Percentiles rank a stretch among this genome's conserved stretches.
These are phyloP conservation scores for Carex pumila DNA, from an alignment of 176 grass and related monocot genomes.

Conservation along the genomic window DNA sequence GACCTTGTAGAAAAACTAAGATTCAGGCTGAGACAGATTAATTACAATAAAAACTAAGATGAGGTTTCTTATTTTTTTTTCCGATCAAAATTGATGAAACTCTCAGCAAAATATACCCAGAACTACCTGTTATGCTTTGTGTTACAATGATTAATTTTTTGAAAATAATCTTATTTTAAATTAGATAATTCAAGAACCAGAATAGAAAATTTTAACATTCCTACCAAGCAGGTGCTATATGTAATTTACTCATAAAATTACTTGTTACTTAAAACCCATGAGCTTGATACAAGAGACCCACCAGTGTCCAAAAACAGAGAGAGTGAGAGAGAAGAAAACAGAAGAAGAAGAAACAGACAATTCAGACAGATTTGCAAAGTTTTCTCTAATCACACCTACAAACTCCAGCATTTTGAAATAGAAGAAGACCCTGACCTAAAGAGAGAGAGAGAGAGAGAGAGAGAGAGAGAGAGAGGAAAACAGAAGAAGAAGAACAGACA, in stretches of 20 bases:
- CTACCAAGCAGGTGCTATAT: neutral
- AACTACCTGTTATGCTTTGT: neutral
- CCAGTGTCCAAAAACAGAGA: neutral
- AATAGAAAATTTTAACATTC: neutral
- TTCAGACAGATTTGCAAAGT: neutral
- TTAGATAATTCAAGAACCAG: neutral
- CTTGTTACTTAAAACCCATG: neutral
- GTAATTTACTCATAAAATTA: neutral
- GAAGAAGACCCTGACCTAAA: slow-evolving; percentile 61
- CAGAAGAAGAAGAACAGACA: neutral
- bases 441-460: too few species aligned
- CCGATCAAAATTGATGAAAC: neutral
- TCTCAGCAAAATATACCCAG: neutral
- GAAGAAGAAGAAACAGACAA: neutral
- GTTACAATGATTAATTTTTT: neutral
- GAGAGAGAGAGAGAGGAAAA: too few species aligned
- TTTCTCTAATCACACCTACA: neutral
- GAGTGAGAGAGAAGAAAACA: neutral
- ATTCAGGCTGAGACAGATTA: too few species aligned
- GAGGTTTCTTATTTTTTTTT: neutral
- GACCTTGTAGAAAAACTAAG: too few species aligned
- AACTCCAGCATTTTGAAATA: slow-evolving; percentile 36
- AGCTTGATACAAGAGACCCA: neutral
- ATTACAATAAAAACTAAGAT: too few species aligned
- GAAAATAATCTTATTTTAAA: neutral